A percentile compares a stretch with the other conserved stretches of the same genome.
Conservation (phyloP, 352 stramenopile genomes). For the Globisporangium mamillatum region DNA sequence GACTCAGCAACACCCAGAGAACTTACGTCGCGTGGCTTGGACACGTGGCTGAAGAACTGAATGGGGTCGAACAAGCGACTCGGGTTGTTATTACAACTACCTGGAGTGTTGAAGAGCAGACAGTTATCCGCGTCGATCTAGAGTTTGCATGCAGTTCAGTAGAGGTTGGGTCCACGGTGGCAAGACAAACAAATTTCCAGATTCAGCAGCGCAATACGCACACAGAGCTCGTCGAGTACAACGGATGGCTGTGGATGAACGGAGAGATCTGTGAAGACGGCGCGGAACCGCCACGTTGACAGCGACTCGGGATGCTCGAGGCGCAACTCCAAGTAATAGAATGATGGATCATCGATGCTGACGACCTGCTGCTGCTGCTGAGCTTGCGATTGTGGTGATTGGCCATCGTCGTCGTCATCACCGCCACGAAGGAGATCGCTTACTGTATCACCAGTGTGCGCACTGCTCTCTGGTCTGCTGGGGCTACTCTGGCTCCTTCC, state of each 20-base stretch:
- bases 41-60: slow-evolving; percentile 39
- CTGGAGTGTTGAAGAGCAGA: slow-evolving; percentile 29
- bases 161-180: not conserved
- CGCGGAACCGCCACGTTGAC: slow-evolving; percentile 39
- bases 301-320: slow-evolving; percentile 42
- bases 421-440: not conserved
- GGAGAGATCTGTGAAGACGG: slow-evolving; percentile 42
- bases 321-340: slow-evolving; percentile 53
- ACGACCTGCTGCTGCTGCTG: not conserved
- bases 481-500: not conserved
- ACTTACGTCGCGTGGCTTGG: slow-evolving; percentile 41
- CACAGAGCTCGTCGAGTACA: slow-evolving; percentile 39
- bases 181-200: no score
- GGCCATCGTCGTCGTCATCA: not conserved
- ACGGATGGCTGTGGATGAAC: slow-evolving; percentile 24
- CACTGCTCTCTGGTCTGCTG: not conserved
- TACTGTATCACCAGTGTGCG: not conserved
- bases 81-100: not conserved
- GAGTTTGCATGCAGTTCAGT: not conserved
- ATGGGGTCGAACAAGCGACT: slow-evolving; percentile 41
- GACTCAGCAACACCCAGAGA: not conserved
- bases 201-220: slow-evolving; percentile 12
- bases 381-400: not conserved
- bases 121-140: slow-evolving; percentile 48
- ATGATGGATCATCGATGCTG: slow-evolving; percentile 33